Evolutionary conservation across 257 asterid species (phyloP), one percentile per base, ranked within the genome.

Genomic region (Cynanchum wilfordii): DNA sequence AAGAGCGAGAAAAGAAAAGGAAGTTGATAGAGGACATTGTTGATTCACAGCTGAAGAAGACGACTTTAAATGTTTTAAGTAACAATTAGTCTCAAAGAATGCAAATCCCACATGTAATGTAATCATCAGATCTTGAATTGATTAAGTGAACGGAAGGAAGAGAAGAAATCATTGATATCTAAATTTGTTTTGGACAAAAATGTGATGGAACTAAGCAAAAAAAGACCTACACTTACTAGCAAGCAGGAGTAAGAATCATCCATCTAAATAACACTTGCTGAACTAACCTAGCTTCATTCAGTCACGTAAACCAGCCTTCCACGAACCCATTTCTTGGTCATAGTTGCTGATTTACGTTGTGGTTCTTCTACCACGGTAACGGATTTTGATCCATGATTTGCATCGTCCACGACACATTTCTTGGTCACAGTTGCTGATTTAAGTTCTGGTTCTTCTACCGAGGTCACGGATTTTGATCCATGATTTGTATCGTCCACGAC

Each of bases 241-340:
- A 12, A 16, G 22, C 22, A 30, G 63, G 59, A 24, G 33, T 10
- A n/a, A 9, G 63, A 30, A 10, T 57, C 36, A 57, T 42, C 47
- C 27, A 24, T 58, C 65, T 58, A 58, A 58, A 76, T 22, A 33
- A 42, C 47, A 10, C 67, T n/a, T 66, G 77, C 57, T 54, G 52
- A 80, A 58, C 86, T 83, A 73, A 84, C 70, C 91, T 86, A 89
- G 50, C 69, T 30, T 77, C 73, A 89, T 77, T 87, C 89, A 25
- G 60, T 78, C 66, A 86, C 90, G 74, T 89, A 96, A 25, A 94
- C 87, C 79, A 94, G 90, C 81, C 88, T 87, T 78, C 99, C 99
- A 1, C 90, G 84, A 38, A 94, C 88, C 97, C 99, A 91, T 84
- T 87, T 90, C 92, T 86, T 89, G 73, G 70, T 70, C 19, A 47